phyloP scores from a whole-genome alignment of 331 rosid species.

The Malus hybrid region DNA sequence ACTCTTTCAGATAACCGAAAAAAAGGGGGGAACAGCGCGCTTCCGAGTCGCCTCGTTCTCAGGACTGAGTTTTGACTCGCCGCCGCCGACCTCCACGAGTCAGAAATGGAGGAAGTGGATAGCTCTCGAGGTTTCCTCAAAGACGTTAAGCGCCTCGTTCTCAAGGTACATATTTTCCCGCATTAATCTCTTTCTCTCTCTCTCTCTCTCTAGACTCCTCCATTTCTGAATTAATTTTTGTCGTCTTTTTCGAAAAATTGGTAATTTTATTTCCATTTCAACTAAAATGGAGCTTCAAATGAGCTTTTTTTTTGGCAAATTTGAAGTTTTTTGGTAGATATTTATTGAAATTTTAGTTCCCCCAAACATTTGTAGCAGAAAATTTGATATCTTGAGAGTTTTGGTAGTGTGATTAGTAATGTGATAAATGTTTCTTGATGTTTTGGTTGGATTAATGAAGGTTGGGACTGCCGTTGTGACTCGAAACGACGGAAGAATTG shows the following conservation, averaged over 20 bases:
- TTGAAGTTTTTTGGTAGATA: not conserved
- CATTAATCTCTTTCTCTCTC: not conserved
- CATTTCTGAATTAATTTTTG: not conserved
- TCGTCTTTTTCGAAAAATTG: not conserved
- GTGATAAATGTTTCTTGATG: not conserved
- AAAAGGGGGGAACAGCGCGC: not conserved
- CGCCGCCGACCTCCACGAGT: not conserved
- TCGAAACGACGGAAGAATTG: constrained; percentile 81
- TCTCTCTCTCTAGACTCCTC: too few species aligned
- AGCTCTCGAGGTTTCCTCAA: constrained; percentile 56
- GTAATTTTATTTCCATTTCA: not conserved
- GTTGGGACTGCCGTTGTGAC: constrained; percentile 99
- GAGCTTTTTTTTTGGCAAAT: not conserved
- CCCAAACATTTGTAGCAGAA: too few species aligned
- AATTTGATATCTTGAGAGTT: not conserved
- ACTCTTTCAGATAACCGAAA: not conserved
- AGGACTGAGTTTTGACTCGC: constrained; percentile 18
- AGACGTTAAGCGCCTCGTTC: constrained; percentile 64
- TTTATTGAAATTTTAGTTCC: not conserved
- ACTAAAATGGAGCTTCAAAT: not conserved
- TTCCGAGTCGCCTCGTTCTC: constrained; percentile 6
- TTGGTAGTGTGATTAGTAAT: not conserved
- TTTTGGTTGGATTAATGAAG: constrained; percentile 31
- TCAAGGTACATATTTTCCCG: constrained; percentile 43
- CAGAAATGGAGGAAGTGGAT: constrained; percentile 45